Evolutionary conservation across 495 filamentous ascomycete species (phyloP), one percentile per base, ranked within the genome.

Genomic region (Friedmanniomyces endolithicus): DNA sequence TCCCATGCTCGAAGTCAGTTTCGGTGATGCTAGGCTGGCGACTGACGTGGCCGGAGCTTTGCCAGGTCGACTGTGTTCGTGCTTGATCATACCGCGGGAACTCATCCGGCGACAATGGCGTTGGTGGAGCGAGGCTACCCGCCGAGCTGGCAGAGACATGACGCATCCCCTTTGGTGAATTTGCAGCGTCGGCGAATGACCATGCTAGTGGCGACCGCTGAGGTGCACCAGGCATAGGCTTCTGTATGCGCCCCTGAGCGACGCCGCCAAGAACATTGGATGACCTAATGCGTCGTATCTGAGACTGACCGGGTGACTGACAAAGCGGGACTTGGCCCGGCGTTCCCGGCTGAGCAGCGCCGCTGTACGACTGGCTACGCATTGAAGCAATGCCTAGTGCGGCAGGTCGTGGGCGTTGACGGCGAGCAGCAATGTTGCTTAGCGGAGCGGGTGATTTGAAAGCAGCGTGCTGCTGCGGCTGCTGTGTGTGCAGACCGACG

Each of bases 201-300:
- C 66, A 52, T 20, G 57, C 53, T 27, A 71, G 48, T 0, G 70
- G 70, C n/a, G 70, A 72, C 3, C 67, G 64, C 56, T 72, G 70
- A n/a, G 67, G 63, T 1, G 69, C 68, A 19, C 64, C 63, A 14
- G 60, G 53, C 12, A 20, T 53, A 4, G 59, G 29, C 60, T 72
- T 71, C 43, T 66, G 63, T 20, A 71, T 56, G 20, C 70, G 67
- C 6, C 69, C 68, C 17, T 53, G 54, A 14, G 59, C 40, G 45
- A 59, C 56, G 16, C 58, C 63, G 39, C 47, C 43, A n/a, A 58
- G 34, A 0, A 50, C 49, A 27, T 44, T 60, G 7, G 65, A 63
- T 16, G 69, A 72, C 47, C 64, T 48, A 49, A 72, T 71, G 43
- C 70, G 67, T 9, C 68, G 70, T 12, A 72, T 55, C 3, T 55